Evolutionary conservation across 208 protist genomes (phyloP), one percentile per base, ranked within the genome.

Genomic region (Leishmania arabica): DNA sequence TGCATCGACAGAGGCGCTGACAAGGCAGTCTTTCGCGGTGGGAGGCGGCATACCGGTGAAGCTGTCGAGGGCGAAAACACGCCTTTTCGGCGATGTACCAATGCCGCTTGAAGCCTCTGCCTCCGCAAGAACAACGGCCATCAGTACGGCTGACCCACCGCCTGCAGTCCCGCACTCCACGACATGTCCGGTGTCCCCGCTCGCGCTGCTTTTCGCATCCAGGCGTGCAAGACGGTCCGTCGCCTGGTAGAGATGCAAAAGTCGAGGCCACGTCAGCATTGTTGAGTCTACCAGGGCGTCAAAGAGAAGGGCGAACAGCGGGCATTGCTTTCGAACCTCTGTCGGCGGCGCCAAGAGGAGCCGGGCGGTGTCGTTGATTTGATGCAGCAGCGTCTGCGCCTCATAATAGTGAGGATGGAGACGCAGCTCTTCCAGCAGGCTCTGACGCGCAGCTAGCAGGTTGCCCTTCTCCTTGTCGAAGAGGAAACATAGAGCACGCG

Each of bases 161-260:
- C 91, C 93, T 21, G 91, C 92, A 4, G 89, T 89, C 42, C 93
- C 93, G 75, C 92, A 95, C 80, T 97, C 93, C 31, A 97, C 83
- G n/a, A 97, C 71, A 77, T 87, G 84, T 2, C 88, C 85, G 2
- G 66, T 9, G 45, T 86, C 82, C 7, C 65, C 62, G 56, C 31
- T 37, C 37, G 15, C 11, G 60, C 49, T 60, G 42, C 37, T 31
- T 42, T 37, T 21, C n/a, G 13, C 3, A 13, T 47, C 71, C 9
- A 76, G 71, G 53, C 78, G 74, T n/a, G 82, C 77, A 40, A 91
- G 64, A 6, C 74, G 66, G 24, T 85, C 81, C 24, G 84, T 68
- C 11, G 79, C 80, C 15, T 72, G 54, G 82, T 89, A 95, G 15
- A 97, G 86, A 51, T 82, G 75, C 51, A 93, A 84, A 3, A 97